A percentile compares a stretch with the other conserved stretches of the same genome.
These are phyloP conservation scores for Hypoxylon fuscum DNA, from an alignment of 495 filamentous ascomycete genomes.

Conservation along the genomic window DNA sequence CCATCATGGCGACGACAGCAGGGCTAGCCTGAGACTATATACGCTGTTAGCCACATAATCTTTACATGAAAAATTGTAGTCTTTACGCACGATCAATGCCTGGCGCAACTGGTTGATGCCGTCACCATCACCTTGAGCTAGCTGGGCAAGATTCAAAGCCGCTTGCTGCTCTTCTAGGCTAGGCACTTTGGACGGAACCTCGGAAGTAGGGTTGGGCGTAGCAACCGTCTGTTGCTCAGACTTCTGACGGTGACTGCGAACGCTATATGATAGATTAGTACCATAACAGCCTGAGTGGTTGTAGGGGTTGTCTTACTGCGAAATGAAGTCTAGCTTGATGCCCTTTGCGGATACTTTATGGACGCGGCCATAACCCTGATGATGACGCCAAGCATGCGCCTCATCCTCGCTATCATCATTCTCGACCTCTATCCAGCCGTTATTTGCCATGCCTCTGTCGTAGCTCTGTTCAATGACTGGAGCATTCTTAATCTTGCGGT, in stretches of 20 bases:
- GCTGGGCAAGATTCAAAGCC: conserved; percentile 64
- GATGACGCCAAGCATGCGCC: conserved; percentile 49
- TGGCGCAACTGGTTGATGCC: conserved; percentile 50
- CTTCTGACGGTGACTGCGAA: conserved; percentile 46
- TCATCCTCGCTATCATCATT: conserved; percentile 63
- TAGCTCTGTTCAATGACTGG: conserved; percentile 55
- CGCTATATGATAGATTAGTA: conserved; percentile 37
- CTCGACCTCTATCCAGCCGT: conserved; percentile 81
- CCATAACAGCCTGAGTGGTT: conserved; percentile 1
- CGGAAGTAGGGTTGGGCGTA: conserved; percentile 34
- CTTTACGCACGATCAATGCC: conserved; percentile 54
- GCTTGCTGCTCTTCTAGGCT: conserved; percentile 60
- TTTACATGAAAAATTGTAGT: background rate
- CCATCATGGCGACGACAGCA: conserved; percentile 47
- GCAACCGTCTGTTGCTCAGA: conserved; percentile 1
- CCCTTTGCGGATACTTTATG: conserved; percentile 76
- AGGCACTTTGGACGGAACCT: conserved; percentile 16
- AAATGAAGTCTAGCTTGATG: conserved; percentile 80
- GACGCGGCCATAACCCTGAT: conserved; percentile 64
- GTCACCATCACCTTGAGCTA: conserved; percentile 45
- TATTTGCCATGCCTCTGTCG: conserved; percentile 72
- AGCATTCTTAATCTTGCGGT: conserved; percentile 62
- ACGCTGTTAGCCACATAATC: conserved; percentile 26
- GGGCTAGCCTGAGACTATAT: conserved; percentile 49
- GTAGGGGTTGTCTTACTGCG: conserved; percentile 50